Evolutionary conservation across 305 asterid genomes (phyloP).

Genomic region (Fraxinus nigra): DNA sequence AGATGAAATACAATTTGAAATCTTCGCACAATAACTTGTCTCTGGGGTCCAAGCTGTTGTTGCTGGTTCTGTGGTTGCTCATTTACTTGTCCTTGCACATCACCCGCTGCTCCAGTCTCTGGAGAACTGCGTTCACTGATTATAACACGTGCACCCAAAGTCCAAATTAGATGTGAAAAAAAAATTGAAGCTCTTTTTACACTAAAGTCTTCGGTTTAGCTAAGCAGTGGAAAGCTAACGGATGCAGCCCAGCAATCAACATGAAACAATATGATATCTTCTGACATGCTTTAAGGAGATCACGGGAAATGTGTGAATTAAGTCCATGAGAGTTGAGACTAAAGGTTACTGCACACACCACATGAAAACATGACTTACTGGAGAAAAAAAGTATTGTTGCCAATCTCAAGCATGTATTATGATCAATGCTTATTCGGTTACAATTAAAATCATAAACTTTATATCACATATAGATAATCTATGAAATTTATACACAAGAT

Average conservation of each 20-base stretch:
- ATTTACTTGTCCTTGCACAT: conserved; percentile 62
- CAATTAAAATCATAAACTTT: not conserved
- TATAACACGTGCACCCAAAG: conserved; percentile 18
- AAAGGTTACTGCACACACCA: not conserved
- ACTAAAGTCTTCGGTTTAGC: not conserved
- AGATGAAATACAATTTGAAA: conserved; percentile 87
- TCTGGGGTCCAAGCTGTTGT: conserved; percentile 62
- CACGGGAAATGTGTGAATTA: not conserved
- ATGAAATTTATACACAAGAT: not conserved
- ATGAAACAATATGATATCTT: not conserved
- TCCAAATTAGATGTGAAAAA: conserved; percentile 16
- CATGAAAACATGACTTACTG: not conserved
- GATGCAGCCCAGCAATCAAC: conserved; percentile 3
- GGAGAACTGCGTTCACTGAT: conserved; percentile 56
- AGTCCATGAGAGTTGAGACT: not conserved
- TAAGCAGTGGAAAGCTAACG: not conserved
- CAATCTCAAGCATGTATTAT: not conserved
- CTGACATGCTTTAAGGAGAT: not conserved
- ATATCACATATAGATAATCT: not conserved
- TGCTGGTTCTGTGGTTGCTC: conserved; percentile 53
- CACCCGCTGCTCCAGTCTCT: conserved; percentile 46
- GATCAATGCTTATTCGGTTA: not conserved
- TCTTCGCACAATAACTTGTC: conserved; percentile 73
- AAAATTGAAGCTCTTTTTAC: not conserved
- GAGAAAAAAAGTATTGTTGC: not conserved